Evolutionary conservation across 116 monocot genomes (phyloP).

Genomic region (Posidonia oceanica): DNA sequence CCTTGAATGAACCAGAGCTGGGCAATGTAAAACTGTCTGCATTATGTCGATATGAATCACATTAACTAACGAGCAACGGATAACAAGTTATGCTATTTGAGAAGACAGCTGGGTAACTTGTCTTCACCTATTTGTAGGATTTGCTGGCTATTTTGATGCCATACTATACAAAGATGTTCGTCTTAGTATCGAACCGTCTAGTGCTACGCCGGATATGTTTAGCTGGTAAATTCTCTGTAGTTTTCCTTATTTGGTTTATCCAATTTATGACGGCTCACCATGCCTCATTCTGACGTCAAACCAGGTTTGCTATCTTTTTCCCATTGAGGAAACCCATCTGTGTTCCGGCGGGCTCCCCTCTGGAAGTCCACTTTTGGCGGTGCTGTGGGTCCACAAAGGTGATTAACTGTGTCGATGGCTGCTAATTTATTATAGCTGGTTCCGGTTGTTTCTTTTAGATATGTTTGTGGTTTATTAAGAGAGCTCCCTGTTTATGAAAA

Average conservation of each 20-base stretch:
- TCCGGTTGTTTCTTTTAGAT: too few relatives aligned
- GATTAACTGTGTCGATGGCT: not conserved
- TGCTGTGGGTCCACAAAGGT: constrained; percentile 73
- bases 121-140: constrained; percentile 29
- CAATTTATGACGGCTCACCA: not conserved
- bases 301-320: constrained; percentile 93
- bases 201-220: constrained; percentile 87
- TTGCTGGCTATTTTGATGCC: constrained; percentile 94
- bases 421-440: too few relatives aligned
- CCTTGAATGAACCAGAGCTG: too few relatives aligned
- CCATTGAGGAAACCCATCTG: constrained; percentile 59
- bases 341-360: constrained; percentile 31
- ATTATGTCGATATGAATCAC: too few relatives aligned
- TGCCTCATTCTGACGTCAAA: not conserved
- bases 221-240: constrained; percentile 48
- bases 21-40: too few relatives aligned
- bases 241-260: not conserved
- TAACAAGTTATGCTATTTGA: too few relatives aligned
- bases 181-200: constrained; percentile 88
- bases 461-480: not conserved
- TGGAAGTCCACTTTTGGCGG: constrained; percentile 87
- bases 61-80: too few relatives aligned
- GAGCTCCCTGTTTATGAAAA: too few relatives aligned
- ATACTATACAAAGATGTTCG: constrained; percentile 77
- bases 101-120: too few relatives aligned